phyloP scores from a whole-genome alignment of 2,329 filamentous ascomycete species.

The Zasmidium citrigriseum region DNA sequence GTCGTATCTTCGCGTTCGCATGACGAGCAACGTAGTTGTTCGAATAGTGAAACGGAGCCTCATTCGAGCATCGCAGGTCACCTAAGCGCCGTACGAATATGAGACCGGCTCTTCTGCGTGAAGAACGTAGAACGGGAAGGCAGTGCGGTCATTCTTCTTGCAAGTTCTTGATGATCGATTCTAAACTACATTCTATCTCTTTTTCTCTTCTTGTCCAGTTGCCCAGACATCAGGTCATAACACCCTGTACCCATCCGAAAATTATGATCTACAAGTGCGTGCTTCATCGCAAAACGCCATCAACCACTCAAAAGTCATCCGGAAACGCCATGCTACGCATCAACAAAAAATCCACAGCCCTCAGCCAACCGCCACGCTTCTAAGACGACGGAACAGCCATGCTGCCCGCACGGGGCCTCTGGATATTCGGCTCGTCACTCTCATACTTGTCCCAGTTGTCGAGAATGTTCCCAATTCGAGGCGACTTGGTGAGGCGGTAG shows the following conservation, averaged over 20 bases:
- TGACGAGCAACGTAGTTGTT: too few relatives aligned
- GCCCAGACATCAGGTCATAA: neutral
- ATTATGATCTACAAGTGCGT: neutral
- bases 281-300: neutral
- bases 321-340: slow-evolving; percentile 5
- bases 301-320: neutral
- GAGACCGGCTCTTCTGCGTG: too few relatives aligned
- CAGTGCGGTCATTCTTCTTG: too few relatives aligned
- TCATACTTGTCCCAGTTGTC: slow-evolving; percentile 69
- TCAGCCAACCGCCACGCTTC: neutral
- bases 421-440: slow-evolving; percentile 35
- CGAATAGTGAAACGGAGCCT: too few relatives aligned
- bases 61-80: too few relatives aligned
- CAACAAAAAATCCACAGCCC: neutral
- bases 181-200: too few relatives aligned
- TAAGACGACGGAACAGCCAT: slow-evolving; percentile 23
- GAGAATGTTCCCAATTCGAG: slow-evolving; percentile 74
- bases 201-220: too few relatives aligned
- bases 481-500: slow-evolving; percentile 84
- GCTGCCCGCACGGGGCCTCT: slow-evolving; percentile 30
- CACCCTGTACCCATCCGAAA: neutral
- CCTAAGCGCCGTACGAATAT: too few relatives aligned
- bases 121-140: too few relatives aligned
- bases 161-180: too few relatives aligned
- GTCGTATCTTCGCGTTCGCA: too few relatives aligned